phyloP scores from a whole-genome alignment of 495 filamentous ascomycete species.

The Neurospora sp. region DNA sequence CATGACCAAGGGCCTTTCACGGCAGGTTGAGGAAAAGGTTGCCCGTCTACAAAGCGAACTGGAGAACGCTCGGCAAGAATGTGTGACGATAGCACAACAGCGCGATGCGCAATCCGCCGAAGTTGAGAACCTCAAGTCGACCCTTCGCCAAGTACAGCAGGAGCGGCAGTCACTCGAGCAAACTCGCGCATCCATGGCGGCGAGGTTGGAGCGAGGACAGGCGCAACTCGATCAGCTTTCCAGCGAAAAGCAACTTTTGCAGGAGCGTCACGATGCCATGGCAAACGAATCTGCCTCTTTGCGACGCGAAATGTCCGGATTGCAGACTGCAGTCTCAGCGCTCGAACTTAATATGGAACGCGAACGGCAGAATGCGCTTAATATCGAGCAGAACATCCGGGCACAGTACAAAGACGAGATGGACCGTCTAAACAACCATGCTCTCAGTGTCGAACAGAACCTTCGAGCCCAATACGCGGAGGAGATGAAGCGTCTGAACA shows the following conservation, averaged over 20 bases:
- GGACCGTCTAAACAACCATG: constrained; percentile 46
- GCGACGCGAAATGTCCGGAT: constrained; percentile 51
- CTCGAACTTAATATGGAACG: constrained; percentile 49
- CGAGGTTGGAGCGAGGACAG: constrained; percentile 47
- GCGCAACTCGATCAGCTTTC: constrained; percentile 38
- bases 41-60: constrained; percentile 56
- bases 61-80: constrained; percentile 48
- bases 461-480: constrained; percentile 48
- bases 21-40: constrained; percentile 64
- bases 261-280: constrained; percentile 58
- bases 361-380: constrained; percentile 48
- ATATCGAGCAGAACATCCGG: constrained; percentile 46
- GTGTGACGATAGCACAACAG: constrained; percentile 38
- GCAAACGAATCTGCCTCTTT: constrained; percentile 57
- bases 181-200: constrained; percentile 43
- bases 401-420: constrained; percentile 54
- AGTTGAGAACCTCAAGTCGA: constrained; percentile 33
- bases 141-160: constrained; percentile 29
- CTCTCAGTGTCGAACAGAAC: constrained; percentile 48
- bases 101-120: constrained; percentile 28
- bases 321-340: constrained; percentile 45
- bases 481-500: constrained; percentile 49
- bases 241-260: constrained; percentile 64
- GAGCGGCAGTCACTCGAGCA: constrained; percentile 47
- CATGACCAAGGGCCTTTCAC: constrained; percentile 61